Evolutionary conservation across 2,329 filamentous ascomycete genomes (phyloP).

Genomic region (Paracoccidioides lutzii): DNA sequence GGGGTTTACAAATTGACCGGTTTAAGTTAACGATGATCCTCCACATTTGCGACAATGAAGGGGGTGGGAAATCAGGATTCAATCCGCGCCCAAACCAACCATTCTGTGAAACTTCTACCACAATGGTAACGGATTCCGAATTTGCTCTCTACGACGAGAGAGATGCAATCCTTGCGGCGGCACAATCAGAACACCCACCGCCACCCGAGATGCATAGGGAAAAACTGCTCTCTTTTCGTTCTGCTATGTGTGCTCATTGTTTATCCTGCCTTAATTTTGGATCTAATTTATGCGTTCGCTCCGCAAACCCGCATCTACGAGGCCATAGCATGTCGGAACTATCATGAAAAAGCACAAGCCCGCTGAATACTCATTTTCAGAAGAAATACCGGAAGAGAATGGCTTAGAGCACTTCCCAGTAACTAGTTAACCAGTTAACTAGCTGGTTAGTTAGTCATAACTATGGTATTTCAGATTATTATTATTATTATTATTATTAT

Average conservation of each 20-base stretch:
- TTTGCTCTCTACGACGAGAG: not conserved
- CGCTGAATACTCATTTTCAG: slow-evolving; percentile 29
- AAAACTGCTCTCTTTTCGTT: slow-evolving; percentile 6
- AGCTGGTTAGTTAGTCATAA: no score
- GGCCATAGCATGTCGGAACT: slow-evolving; percentile 35
- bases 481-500: no score
- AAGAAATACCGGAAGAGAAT: slow-evolving; percentile 34
- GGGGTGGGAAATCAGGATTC: not conserved
- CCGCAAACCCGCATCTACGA: slow-evolving; percentile 35
- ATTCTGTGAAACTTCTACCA: not conserved
- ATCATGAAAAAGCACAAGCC: slow-evolving; percentile 32
- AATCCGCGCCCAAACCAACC: not conserved
- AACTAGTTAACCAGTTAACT: slow-evolving; percentile 8
- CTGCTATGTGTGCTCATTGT: slow-evolving; percentile 3
- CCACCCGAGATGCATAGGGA: slow-evolving; percentile 1
- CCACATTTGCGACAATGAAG: no score
- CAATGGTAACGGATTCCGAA: not conserved
- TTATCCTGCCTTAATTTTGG: slow-evolving; percentile 9
- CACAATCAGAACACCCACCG: not conserved
- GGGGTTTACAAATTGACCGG: no score
- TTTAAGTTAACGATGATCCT: no score
- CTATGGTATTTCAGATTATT: no score
- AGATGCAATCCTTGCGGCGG: not conserved
- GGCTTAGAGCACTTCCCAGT: slow-evolving; percentile 34
- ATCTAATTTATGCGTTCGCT: slow-evolving; percentile 5